A percentile compares a stretch with the other conserved stretches of the same genome.
These are phyloP conservation scores for Talinum fruticosum DNA, from an alignment of 148 eudicot genomes.

Conservation along the genomic window DNA sequence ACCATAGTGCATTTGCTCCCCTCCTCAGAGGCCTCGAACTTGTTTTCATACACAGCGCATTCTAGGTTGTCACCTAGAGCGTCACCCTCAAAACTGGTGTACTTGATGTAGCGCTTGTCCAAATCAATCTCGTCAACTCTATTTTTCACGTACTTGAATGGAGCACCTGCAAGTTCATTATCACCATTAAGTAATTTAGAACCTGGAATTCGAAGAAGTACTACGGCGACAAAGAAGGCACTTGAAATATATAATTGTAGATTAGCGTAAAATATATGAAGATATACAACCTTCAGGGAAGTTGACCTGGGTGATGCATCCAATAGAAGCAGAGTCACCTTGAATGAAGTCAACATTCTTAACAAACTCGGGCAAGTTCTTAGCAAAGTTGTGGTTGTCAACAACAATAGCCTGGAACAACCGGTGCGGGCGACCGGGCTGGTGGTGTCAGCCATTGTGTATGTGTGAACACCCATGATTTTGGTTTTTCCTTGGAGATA, in stretches of 20 bases:
- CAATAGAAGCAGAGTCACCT: conserved; percentile 5
- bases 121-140: not conserved
- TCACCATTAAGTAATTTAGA: too few relatives aligned
- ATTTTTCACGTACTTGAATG: not conserved
- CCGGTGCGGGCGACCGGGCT: conserved; percentile 7
- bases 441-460: not conserved
- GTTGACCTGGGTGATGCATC: conserved; percentile 3
- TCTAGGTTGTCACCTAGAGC: not conserved
- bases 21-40: not conserved
- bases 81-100: not conserved
- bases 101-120: not conserved
- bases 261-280: too few relatives aligned
- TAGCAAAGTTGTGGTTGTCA: conserved; percentile 26
- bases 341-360: conserved; percentile 11
- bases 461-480: conserved; percentile 4
- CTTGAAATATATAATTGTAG: too few relatives aligned
- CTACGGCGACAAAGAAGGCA: too few relatives aligned
- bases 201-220: too few relatives aligned
- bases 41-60: not conserved
- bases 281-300: not conserved
- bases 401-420: conserved; percentile 19
- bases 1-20: not conserved
- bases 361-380: conserved; percentile 13
- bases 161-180: not conserved
- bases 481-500: not conserved